Evolutionary conservation across 208 protist genomes (phyloP), one percentile per base, ranked within the genome.

Genomic region (Blastocrithidia nonstop): DNA sequence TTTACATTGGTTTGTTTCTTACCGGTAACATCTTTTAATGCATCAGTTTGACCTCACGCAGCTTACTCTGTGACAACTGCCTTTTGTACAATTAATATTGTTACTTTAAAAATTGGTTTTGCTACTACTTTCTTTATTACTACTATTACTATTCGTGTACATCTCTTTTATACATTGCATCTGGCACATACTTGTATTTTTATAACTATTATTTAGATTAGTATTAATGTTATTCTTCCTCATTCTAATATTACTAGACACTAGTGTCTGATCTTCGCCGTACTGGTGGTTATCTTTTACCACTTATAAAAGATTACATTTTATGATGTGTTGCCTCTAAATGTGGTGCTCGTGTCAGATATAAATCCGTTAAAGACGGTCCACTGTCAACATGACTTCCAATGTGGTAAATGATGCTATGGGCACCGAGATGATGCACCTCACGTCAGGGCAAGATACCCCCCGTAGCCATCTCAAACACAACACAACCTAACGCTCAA

Each of bases 391-490:
- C 23, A 3, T 45, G 3, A 16, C 64, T 49, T 4, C 77, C 76
- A 60, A 89, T 88, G 46, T 73, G 54, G 54, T 54, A 80, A 41
- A 89, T 68, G 1, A 83, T 59, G 7, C 61, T 48, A 5, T 63
- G 46, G 2, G 71, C 58, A 27, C 57, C 59, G 8, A 52, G 42
- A 27, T 74, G 57, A 51, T 71, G 66, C 6, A 85, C 33, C 23
- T 82, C 57, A 3, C 54, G 50, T 60, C 61, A 89, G 43, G 72
- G 83, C 11, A 87, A 70, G 9, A 73, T 38, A n/a, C 71, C 72
- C 6, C 80, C 81, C 23, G 80, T 88, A 3, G 77, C 69, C 82
- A 95, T 92, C 55, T 95, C 87, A 35, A 66, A 83, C 25, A 95
- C 75, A 25, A 88, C 78, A 52, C 78, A 89, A 4, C 87, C 84